Base-by-base conservation (phyloP, 169 alveolate genomes). In the Eimeria praecox region DNA sequence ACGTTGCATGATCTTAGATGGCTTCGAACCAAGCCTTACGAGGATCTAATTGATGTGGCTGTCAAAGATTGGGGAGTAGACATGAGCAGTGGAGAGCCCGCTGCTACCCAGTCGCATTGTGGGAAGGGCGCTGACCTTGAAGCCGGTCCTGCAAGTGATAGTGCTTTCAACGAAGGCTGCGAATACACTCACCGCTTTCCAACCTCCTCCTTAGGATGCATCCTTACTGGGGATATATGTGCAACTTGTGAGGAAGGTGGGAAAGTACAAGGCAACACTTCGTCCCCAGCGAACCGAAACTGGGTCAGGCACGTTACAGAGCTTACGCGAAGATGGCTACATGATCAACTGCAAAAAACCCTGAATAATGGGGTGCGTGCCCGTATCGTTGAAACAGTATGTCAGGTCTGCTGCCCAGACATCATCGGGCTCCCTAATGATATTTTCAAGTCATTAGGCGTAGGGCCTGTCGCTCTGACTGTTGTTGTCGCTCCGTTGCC, bases 401-500 rank as follows among this genome's bases (percentile, higher is more conserved):
- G 94, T 24, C 94, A 87, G 62, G 94, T 38, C 66, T 62, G 62
- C 64, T 40, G 64, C 71, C 33, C 62, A 27, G 62, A 30, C 46
- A 24, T 62, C 66, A 16, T 22, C n/a, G 30, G 40, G 44, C 18
- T 62, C 44, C 64, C 75, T n/a, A 69, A 87, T 20, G 30, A 87
- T 24, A 44, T 87, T 49, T 64, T 87, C 44, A 35, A 42, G 3
- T 35, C 27, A 10, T 24, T 14, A 9, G 44, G 66, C 59, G 18
- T 40, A 3, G 10, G 42, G 83, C 83, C 80, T 3, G 49, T 59
- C 69, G 66, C 66, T 27, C 71, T 62, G 54, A 87, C 94, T 27
- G 71, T 87, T 35, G n/a, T 87, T 44, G 83, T 62, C 35, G 35
- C 83, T 49, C 22, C 94, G 59, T n/a, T 87, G 94, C 94, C 94